Evolutionary conservation across 805 yeast species (phyloP), one percentile per base, ranked within the genome.

Genomic region (Hermanozyma aechmeae): DNA sequence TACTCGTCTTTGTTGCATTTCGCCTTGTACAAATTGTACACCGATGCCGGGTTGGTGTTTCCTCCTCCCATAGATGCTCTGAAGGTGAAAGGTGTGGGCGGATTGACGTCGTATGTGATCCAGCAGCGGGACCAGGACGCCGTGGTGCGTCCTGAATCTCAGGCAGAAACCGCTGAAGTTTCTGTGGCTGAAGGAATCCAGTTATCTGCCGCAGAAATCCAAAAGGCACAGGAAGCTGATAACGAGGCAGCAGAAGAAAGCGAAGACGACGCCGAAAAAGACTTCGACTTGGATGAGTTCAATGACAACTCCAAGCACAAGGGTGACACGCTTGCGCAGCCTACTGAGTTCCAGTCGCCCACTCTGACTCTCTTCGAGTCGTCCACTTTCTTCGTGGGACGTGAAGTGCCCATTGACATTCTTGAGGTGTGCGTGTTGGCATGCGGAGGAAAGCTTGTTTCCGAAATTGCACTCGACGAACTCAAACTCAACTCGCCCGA

Each of bases 381-480:
- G 32, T 81, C 86, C 52, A 72, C 79, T 4, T 89, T 92, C 56
- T 92, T 61, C 51, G 73, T 92, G 33, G 95, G 96, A 31, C 81
- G 98, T 58, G 98, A 92, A 63, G 97, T 92, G 23, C 84, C 97
- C 15, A 64, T 87, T 38, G 97, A 92, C 45, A 73, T 86, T 41
- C 63, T 89, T 40, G 97, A 92, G 61, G 83, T 92, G 52, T 68
- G 86, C 39, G 76, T 87, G 34, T 62, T 86, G 33, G 73, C 96
- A 1, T 76, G 80, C 46, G 96, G 96, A 37, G 97, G 96, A 29
- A 65, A 69, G 35, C 68, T 85, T 20, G 72, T 87, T 26, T 79
- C 94, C 46, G 98, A 92, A 58, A 72, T 92, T 33, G 80, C 92
- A 2, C 54, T 86, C 34, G 96, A 89, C 52, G 92, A 80, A 55